Conservation (phyloP, 2,329 filamentous ascomycete genomes). For the Cladosporium sp. region DNA sequence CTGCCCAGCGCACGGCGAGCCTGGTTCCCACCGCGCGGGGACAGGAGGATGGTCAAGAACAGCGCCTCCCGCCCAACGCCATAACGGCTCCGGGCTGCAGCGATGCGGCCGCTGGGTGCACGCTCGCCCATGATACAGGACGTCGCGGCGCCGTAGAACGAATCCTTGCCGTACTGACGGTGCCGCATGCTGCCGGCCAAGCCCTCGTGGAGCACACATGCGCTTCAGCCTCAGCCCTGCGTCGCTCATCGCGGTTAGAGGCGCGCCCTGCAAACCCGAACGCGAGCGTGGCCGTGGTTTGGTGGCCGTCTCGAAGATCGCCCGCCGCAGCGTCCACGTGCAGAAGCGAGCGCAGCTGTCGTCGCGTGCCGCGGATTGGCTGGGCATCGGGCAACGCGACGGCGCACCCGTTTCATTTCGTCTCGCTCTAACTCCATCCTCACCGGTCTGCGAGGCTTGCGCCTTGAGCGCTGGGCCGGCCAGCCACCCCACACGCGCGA, state of each 20-base stretch:
- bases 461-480: neutral
- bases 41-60: conserved; percentile 11
- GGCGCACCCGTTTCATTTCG: neutral
- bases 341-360: conserved; percentile 5
- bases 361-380: neutral
- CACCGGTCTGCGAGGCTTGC: neutral
- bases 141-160: neutral
- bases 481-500: neutral
- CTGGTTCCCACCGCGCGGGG: neutral
- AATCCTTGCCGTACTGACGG: neutral
- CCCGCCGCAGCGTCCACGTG: conserved; percentile 1
- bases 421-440: neutral
- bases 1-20: neutral
- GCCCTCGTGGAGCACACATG: conserved; percentile 10
- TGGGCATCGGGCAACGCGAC: neutral
- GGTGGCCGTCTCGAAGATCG: conserved; percentile 5
- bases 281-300: conserved; percentile 6
- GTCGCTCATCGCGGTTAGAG: neutral
- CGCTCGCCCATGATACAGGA: no score
- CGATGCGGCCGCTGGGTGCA: neutral
- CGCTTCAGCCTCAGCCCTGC: conserved; percentile 13
- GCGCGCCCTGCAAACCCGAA: conserved; percentile 1
- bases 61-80: conserved; percentile 4
- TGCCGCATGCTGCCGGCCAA: conserved; percentile 3
- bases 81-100: conserved; percentile 8